phyloP scores from a whole-genome alignment of 371 early-diverging fungal genomes.

The Mucor sp. region DNA sequence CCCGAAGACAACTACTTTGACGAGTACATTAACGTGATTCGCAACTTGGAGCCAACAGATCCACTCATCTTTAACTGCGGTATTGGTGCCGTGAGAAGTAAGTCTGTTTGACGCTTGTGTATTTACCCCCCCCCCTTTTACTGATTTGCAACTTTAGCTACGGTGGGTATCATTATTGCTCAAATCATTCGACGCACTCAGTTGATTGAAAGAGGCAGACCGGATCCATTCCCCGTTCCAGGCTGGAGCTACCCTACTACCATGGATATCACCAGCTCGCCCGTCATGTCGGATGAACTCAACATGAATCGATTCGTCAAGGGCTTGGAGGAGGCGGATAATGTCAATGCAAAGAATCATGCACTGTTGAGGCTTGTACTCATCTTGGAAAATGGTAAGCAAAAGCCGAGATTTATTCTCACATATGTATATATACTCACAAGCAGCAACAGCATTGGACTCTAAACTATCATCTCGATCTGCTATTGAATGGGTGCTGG shows the following conservation, averaged over 20 bases:
- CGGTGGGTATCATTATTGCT: constrained; percentile 66
- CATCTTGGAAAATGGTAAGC: constrained; percentile 60
- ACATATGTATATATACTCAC: background rate
- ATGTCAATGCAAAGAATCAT: constrained; percentile 46
- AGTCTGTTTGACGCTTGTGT: constrained; percentile 22
- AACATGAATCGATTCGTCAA: constrained; percentile 21
- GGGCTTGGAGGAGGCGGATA: constrained; percentile 51
- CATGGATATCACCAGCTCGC: constrained; percentile 6
- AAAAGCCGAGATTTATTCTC: too few species aligned
- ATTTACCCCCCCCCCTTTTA: background rate
- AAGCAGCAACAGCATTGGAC: constrained; percentile 27
- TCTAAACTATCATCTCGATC: constrained; percentile 45
- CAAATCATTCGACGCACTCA: constrained; percentile 62
- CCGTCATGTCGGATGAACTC: constrained; percentile 25
- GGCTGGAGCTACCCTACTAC: constrained; percentile 32
- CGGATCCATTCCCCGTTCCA: constrained; percentile 52
- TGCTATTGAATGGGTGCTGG: constrained; percentile 65
- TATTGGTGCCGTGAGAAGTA: constrained; percentile 74
- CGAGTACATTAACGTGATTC: constrained; percentile 65
- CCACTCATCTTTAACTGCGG: constrained; percentile 77
- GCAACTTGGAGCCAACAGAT: constrained; percentile 46
- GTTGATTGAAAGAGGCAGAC: constrained; percentile 42
- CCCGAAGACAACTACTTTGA: constrained; percentile 74
- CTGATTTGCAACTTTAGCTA: constrained; percentile 41
- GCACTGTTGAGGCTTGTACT: constrained; percentile 59